Evolutionary conservation across 1,284 basidiomycete genomes (phyloP).

Genomic region (Cryptococcus sp.): DNA sequence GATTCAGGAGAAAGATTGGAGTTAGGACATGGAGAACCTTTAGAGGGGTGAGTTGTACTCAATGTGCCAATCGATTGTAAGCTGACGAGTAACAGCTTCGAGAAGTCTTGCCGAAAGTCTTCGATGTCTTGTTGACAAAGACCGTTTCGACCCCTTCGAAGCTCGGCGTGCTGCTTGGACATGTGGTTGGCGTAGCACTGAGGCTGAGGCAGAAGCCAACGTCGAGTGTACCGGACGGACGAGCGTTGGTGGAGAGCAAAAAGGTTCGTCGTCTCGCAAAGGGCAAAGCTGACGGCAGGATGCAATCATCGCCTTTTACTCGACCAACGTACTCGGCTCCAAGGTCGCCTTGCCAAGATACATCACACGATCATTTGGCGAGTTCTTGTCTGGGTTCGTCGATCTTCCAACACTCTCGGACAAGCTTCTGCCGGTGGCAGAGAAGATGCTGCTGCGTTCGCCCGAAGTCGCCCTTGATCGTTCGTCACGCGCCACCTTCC

Average conservation of each 20-base stretch:
- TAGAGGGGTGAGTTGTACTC: constrained; percentile 19
- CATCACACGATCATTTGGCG: constrained; percentile 24
- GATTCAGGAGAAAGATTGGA: constrained; percentile 30
- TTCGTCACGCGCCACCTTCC: constrained; percentile 10
- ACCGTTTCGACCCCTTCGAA: constrained; percentile 18
- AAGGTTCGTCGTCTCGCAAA: constrained; percentile 17
- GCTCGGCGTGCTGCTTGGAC: constrained; percentile 32
- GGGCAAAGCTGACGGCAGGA: constrained; percentile 15
- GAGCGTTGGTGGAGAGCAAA: constrained; percentile 24
- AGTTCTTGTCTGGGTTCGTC: constrained; percentile 33
- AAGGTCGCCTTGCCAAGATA: constrained; percentile 33
- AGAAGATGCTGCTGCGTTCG: constrained; percentile 43
- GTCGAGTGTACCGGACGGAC: constrained; percentile 15
- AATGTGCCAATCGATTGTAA: not conserved
- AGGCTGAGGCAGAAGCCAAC: constrained; percentile 22
- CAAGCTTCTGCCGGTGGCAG: constrained; percentile 39
- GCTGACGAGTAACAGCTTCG: constrained; percentile 15
- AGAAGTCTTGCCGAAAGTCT: constrained; percentile 23
- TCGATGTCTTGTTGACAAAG: constrained; percentile 30
- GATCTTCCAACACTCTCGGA: constrained; percentile 23
- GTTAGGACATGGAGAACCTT: constrained; percentile 36
- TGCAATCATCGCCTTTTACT: constrained; percentile 32
- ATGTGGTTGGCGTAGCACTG: constrained; percentile 37
- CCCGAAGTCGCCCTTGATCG: constrained; percentile 40
- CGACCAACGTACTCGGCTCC: constrained; percentile 34